phyloP scores from a whole-genome alignment of 2,329 filamentous ascomycete genomes.

The Emmonsiellopsis sp. region DNA sequence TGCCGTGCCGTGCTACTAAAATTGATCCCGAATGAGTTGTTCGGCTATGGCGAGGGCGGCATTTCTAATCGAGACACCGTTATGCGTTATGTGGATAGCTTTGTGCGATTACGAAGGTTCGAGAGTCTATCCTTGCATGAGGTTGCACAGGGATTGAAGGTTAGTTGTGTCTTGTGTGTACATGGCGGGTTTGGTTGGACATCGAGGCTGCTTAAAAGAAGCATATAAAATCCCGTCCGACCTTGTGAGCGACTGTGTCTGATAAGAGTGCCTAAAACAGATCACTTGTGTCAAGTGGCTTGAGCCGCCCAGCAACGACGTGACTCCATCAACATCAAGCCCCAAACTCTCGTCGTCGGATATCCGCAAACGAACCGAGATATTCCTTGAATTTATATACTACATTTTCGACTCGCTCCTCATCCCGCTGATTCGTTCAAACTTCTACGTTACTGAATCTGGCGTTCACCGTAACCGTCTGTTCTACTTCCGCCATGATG shows the following conservation, averaged over 20 bases:
- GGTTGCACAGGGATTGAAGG: conserved; percentile 65
- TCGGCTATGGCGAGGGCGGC: conserved; percentile 51
- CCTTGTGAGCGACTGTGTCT: not conserved
- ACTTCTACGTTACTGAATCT: conserved; percentile 94
- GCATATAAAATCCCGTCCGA: not conserved
- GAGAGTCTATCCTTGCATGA: conserved; percentile 75
- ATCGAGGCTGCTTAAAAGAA: not conserved
- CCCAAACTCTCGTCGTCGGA: conserved; percentile 63
- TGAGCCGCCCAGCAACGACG: conserved; percentile 39
- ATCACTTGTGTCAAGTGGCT: conserved; percentile 66
- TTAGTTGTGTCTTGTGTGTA: conserved; percentile 21
- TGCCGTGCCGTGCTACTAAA: conserved; percentile 66
- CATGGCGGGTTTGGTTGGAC: too few relatives aligned
- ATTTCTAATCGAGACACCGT: conserved; percentile 53
- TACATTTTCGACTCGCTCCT: conserved; percentile 87
- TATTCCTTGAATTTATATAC: conserved; percentile 79
- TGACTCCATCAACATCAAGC: conserved; percentile 14
- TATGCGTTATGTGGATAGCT: conserved; percentile 62
- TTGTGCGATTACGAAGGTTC: conserved; percentile 67
- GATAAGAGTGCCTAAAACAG: conserved; percentile 32
- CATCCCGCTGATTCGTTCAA: conserved; percentile 73
- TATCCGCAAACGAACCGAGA: conserved; percentile 61
- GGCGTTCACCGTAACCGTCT: conserved; percentile 67
- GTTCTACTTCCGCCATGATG: conserved; percentile 91
- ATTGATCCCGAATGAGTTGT: conserved; percentile 66